These are phyloP conservation scores for Tylopilus sp. DNA, from an alignment of 768 basidiomycete species.

Conservation along the genomic window DNA sequence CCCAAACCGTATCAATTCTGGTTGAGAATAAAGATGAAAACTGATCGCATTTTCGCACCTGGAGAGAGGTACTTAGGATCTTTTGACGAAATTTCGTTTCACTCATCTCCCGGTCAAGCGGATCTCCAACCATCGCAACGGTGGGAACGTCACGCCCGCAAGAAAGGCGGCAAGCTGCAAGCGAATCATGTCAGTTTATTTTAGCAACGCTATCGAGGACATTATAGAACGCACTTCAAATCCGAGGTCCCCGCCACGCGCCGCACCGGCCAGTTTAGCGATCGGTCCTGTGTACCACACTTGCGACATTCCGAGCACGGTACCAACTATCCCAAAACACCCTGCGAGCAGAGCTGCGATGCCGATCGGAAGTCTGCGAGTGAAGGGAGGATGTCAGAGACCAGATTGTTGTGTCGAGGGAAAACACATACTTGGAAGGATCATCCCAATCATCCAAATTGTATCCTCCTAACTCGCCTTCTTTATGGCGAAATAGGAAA, in stretches of 20 bases:
- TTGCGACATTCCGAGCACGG: constrained; percentile 52
- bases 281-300: constrained; percentile 52
- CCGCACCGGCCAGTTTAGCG: constrained; percentile 38
- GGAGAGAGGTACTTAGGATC: no score
- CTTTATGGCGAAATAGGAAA: constrained; percentile 39
- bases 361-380: constrained; percentile 42
- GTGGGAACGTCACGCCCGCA: constrained; percentile 44
- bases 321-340: constrained; percentile 44
- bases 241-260: constrained; percentile 49
- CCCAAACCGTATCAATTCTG: no score
- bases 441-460: constrained; percentile 48
- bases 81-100: not conserved
- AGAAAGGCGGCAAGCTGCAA: constrained; percentile 42
- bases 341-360: constrained; percentile 45
- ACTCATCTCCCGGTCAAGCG: constrained; percentile 36
- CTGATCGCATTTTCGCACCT: no score
- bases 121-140: constrained; percentile 48
- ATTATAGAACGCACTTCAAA: constrained; percentile 47
- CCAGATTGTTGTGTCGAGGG: no score
- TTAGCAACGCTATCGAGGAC: no score
- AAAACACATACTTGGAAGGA: constrained; percentile 30
- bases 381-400: not conserved
- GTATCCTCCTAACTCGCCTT: constrained; percentile 45
- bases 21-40: no score
- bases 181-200: no score